A percentile compares a stretch with the other conserved stretches of the same genome.
Conservation (phyloP, 2,329 filamentous ascomycete species). For the Juglanconis oblonga region DNA sequence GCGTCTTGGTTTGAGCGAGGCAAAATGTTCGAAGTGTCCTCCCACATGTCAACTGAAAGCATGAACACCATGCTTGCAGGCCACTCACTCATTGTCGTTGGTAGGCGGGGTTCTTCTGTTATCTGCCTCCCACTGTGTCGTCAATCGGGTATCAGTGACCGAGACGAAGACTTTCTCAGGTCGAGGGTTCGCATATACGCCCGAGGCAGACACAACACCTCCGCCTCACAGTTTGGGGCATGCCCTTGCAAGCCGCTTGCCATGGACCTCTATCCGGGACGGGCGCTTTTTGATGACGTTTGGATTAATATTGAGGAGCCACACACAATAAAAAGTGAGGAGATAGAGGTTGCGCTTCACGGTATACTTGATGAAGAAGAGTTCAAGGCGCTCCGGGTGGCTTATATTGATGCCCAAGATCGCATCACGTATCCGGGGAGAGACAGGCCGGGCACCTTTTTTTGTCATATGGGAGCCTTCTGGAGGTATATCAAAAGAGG, state of each 20-base stretch:
- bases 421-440: neutral
- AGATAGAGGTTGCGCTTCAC: neutral
- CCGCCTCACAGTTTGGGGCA: neutral
- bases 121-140: neutral
- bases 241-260: neutral
- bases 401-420: neutral
- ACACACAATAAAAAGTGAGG: neutral
- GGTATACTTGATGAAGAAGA: neutral
- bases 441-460: neutral
- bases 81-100: neutral
- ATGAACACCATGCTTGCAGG: neutral
- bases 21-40: neutral
- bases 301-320: neutral
- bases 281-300: neutral
- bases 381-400: neutral
- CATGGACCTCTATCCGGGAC: neutral
- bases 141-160: neutral
- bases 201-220: neutral
- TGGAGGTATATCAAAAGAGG: neutral
- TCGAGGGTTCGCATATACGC: neutral
- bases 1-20: neutral
- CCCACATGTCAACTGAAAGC: neutral
- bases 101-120: neutral
- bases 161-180: neutral
- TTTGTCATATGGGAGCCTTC: neutral